Conservation (phyloP, 225 moss, liverwort and hornwort species). For the Lunularia cruciata region DNA sequence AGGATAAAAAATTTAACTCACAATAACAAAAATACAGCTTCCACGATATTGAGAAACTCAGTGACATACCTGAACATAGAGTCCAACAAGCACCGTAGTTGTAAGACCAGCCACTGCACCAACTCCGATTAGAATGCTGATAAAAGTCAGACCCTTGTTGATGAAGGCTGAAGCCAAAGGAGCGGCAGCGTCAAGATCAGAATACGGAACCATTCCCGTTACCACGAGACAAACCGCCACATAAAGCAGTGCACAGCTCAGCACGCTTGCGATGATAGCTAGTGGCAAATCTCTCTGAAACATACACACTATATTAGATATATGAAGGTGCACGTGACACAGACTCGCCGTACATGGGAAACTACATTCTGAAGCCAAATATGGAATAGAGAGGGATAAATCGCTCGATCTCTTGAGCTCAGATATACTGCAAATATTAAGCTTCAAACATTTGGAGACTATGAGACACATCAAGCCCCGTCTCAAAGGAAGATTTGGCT, state of each 20-base stretch:
- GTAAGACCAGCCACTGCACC: slow-evolving; percentile 96
- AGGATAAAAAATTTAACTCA: no score
- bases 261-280: slow-evolving; percentile 82
- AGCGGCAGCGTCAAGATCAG: slow-evolving; percentile 75
- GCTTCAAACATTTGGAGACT: no score
- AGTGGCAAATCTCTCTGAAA: slow-evolving; percentile 89
- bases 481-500: background rate
- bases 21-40: no score
- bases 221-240: slow-evolving; percentile 85
- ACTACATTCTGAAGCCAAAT: background rate
- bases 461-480: background rate
- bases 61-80: slow-evolving; percentile 79
- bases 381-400: background rate
- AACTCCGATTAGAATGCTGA: slow-evolving; percentile 64
- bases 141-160: slow-evolving; percentile 60
- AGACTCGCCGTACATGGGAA: background rate
- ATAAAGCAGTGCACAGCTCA: slow-evolving; percentile 83
- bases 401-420: no score
- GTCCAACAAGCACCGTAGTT: slow-evolving; percentile 90
- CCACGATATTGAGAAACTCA: no score
- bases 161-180: slow-evolving; percentile 81
- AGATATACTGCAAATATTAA: background rate
- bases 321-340: no score
- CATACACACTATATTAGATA: background rate
- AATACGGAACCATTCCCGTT: slow-evolving; percentile 94